Conservation (phyloP, 1,139 yeast genomes). For the Blastobotrys petasosporus region DNA sequence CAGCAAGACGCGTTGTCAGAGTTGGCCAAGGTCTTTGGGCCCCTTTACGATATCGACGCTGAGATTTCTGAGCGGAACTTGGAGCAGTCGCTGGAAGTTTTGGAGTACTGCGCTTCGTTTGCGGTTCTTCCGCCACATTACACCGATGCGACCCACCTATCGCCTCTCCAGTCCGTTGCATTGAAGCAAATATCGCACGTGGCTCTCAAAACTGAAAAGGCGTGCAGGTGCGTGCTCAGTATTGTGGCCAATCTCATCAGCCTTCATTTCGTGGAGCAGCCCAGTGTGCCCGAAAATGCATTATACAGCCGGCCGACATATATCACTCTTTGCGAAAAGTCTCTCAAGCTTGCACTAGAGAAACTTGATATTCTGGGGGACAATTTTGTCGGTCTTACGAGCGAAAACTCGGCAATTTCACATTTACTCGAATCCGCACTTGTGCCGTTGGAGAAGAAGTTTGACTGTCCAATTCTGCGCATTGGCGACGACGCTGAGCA, state of each 20-base stretch:
- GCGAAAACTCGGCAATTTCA: conserved; percentile 44
- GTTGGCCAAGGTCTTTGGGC: conserved; percentile 26
- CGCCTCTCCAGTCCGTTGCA: conserved; percentile 32
- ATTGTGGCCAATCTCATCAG: conserved; percentile 20
- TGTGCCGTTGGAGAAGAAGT: conserved; percentile 22
- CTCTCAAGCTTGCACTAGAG: conserved; percentile 33
- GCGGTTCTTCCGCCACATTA: conserved; percentile 29
- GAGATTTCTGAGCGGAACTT: conserved; percentile 16
- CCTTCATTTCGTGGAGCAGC: conserved; percentile 21
- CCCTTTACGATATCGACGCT: conserved; percentile 20
- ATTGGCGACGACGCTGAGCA: conserved; percentile 8
- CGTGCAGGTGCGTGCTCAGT: conserved; percentile 17
- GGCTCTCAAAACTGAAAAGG: conserved; percentile 12
- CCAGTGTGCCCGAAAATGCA: conserved; percentile 2
- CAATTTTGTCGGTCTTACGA: conserved; percentile 33
- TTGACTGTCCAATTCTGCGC: conserved; percentile 19
- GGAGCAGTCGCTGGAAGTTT: conserved; percentile 18
- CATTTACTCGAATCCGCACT: conserved; percentile 24
- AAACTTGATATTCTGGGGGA: conserved; percentile 39
- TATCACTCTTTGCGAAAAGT: conserved; percentile 51
- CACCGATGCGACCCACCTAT: conserved; percentile 30
- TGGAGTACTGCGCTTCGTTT: conserved; percentile 25
- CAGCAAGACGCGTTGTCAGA: conserved; percentile 28
- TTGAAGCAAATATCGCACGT: conserved; percentile 23
- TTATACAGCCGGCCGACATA: conserved; percentile 50